Conservation (phyloP, 169 alveolate genomes). For the Plasmodium reichenowi region DNA sequence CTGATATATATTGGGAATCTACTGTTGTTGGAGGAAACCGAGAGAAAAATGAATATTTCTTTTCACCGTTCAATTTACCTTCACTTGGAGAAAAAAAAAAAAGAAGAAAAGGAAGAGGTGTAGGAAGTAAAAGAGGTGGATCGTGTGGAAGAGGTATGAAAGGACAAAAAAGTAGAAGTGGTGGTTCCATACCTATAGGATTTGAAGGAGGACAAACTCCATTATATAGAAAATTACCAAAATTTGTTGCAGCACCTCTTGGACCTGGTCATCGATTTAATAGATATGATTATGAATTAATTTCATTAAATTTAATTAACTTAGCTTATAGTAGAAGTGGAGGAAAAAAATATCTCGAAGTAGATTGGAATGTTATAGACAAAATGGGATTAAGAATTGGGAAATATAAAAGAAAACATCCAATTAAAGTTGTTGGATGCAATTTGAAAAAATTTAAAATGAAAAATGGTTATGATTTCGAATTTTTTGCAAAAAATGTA, state of each 20-base stretch:
- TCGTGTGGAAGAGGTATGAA: constrained; percentile 85
- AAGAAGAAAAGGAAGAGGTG: constrained; percentile 87
- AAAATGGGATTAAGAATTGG: constrained; percentile 83
- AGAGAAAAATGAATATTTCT: constrained; percentile 78
- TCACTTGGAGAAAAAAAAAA: constrained; percentile 79
- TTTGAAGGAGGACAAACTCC: constrained; percentile 89
- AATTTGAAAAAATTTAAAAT: constrained; percentile 81
- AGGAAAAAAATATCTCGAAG: constrained; percentile 78
- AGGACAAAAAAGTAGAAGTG: constrained; percentile 87
- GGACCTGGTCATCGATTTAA: constrained; percentile 85
- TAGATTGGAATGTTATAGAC: constrained; percentile 86
- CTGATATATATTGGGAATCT: constrained; percentile 83
- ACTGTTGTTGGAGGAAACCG: constrained; percentile 85
- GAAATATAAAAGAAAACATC: constrained; percentile 82
- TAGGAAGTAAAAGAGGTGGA: constrained; percentile 87
- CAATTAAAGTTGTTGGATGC: constrained; percentile 82
- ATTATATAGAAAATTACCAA: constrained; percentile 84
- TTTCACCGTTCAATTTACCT: constrained; percentile 82
- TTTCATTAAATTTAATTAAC: constrained; percentile 81
- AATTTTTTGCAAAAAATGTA: constrained; percentile 59
- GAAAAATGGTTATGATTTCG: constrained; percentile 77
- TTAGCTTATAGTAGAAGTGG: constrained; percentile 75
- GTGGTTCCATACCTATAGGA: constrained; percentile 80
- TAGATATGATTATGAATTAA: constrained; percentile 80
- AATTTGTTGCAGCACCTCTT: constrained; percentile 85